phyloP scores from a whole-genome alignment of 1,139 yeast species.

The Protomyces gravidus region DNA sequence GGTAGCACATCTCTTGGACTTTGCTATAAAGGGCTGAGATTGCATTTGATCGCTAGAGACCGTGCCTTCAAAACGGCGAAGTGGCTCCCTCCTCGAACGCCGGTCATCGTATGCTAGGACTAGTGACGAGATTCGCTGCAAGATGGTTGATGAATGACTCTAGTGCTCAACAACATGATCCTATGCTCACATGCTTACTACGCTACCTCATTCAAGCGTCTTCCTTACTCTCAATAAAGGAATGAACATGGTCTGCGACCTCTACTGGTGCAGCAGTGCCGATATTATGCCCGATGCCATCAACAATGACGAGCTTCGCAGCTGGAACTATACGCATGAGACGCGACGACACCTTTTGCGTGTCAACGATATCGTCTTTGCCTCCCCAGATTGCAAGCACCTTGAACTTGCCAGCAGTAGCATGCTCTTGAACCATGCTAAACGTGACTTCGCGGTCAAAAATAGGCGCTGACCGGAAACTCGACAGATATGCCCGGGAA shows the following conservation, averaged over 20 bases:
- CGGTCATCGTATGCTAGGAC: too few species aligned
- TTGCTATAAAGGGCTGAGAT: too few species aligned
- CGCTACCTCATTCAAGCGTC: neutral
- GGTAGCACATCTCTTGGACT: too few species aligned
- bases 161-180: too few species aligned
- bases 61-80: too few species aligned
- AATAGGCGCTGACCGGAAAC: conserved; percentile 18
- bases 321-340: conserved; percentile 6
- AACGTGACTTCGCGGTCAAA: conserved; percentile 9
- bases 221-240: neutral
- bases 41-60: too few species aligned
- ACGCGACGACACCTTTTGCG: conserved; percentile 9
- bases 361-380: conserved; percentile 17
- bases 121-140: too few species aligned
- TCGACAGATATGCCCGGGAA: conserved; percentile 10
- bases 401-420: conserved; percentile 1
- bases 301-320: conserved; percentile 3
- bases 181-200: too few species aligned
- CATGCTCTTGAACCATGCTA: conserved; percentile 1
- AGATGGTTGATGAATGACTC: too few species aligned
- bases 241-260: neutral
- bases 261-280: conserved; percentile 19
- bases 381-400: conserved; percentile 26
- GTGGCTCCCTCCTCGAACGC: too few species aligned
- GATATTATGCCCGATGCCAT: conserved; percentile 17